Base-by-base conservation (phyloP, 1,139 yeast species). In the Magnusiomyces sp. region DNA sequence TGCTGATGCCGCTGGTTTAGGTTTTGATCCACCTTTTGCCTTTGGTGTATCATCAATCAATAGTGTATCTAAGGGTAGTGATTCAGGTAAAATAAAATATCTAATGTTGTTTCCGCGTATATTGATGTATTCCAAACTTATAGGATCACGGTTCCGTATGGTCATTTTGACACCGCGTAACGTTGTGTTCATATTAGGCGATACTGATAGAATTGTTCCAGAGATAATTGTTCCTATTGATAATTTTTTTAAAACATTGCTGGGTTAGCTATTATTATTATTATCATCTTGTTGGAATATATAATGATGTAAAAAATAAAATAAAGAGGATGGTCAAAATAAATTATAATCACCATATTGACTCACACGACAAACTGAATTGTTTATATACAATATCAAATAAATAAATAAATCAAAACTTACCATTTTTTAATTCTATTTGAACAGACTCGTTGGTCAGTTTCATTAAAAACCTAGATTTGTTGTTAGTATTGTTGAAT, bases 111-210 rank as follows among this genome's bases (percentile, higher is more conserved):
- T 92, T 1, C 98, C 98, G 59, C 98, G 76, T 34, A 92, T 77
- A 58, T 86, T 89, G 62, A 92, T 83, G 62, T 77, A 87, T 59
- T 87, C 95, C 56, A 90, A 71, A 11, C 77, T 66, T 48, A 81
- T 77, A 1, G 95, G 88, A 50, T 83, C 90, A 54, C 87, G 79
- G 62, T 81, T 79, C 55, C 75, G 80, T 53, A 80, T 77, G 31
- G 84, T 80, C 79, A 83, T 79, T 62, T 83, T 86, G 51, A 88
- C 94, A 57, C 84, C 86, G 58, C 86, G 83, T 58, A 92, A 68
- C 5, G 90, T 81, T 43, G 94, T 81, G 68, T 92, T 92, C 98
- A 92, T 92, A 58, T 86, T 79, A 34, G 97, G 96, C 4, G 95
- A 76, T 42, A 95, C 95, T 5, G 90, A 79, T 43, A 86, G 77